A percentile compares a stretch with the other conserved stretches of the same genome.
Conservation (phyloP, 164 flowering plant species). For the Warburgia ugandensis region DNA sequence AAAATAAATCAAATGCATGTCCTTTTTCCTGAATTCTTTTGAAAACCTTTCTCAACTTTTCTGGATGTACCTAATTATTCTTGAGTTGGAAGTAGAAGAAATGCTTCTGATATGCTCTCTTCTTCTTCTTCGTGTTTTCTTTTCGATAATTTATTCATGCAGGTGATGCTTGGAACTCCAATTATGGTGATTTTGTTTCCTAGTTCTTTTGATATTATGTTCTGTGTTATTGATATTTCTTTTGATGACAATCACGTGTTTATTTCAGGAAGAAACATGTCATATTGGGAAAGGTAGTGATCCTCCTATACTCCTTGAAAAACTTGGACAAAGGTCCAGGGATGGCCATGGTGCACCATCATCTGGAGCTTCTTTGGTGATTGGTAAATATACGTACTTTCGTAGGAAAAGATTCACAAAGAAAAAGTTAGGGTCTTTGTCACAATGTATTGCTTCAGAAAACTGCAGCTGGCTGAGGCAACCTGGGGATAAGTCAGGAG, state of each 20-base stretch:
- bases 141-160: too few relatives aligned
- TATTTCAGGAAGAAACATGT: constrained; percentile 28
- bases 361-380: constrained; percentile 19
- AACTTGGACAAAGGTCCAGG: constrained; percentile 19
- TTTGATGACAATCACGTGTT: constrained; percentile 4
- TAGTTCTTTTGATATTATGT: too few relatives aligned
- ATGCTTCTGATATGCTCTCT: too few relatives aligned
- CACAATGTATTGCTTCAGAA: constrained; percentile 12
- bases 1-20: too few relatives aligned
- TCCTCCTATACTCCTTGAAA: constrained; percentile 16
- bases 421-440: constrained; percentile 30
- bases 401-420: constrained; percentile 47
- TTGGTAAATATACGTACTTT: constrained; percentile 41
- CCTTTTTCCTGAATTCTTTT: too few relatives aligned
- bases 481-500: constrained; percentile 28
- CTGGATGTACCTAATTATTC: too few relatives aligned
- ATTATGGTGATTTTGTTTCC: too few relatives aligned
- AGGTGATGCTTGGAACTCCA: too few relatives aligned
- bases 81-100: too few relatives aligned
- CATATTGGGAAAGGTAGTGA: constrained; percentile 5
- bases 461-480: constrained; percentile 17
- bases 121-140: too few relatives aligned
- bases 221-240: not conserved
- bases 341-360: constrained; percentile 9
- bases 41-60: too few relatives aligned